phyloP scores from a whole-genome alignment of 768 basidiomycete genomes.

The Kwoniella sp. region DNA sequence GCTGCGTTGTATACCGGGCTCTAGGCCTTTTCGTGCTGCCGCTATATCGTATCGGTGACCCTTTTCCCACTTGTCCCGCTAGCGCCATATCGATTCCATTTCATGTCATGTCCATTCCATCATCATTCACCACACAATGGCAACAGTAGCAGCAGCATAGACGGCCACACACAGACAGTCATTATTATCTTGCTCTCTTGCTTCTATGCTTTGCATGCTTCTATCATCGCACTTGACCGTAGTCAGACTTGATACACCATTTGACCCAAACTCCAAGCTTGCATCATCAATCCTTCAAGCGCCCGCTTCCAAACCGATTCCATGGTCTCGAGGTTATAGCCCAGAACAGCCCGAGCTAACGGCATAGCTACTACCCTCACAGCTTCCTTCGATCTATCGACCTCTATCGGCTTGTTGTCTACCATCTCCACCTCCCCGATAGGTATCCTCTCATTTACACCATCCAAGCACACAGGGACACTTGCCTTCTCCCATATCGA shows the following conservation, averaged over 20 bases:
- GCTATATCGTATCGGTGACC: background rate
- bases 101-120: background rate
- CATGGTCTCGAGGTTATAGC: slow-evolving; percentile 1
- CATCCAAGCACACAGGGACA: background rate
- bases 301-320: background rate
- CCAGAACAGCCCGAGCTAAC: background rate
- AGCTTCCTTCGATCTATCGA: background rate
- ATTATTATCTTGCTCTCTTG: no score
- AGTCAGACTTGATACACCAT: background rate
- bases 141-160: background rate
- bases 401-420: background rate
- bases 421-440: background rate
- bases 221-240: background rate
- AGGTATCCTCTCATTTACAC: background rate
- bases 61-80: background rate
- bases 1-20: background rate
- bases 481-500: background rate
- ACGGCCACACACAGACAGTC: no score
- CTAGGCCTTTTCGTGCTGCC: background rate
- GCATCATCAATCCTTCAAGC: background rate
- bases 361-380: background rate
- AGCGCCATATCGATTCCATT: background rate
- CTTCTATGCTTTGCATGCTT: background rate
- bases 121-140: background rate
- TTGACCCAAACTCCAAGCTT: background rate